A percentile compares a stretch with the other conserved stretches of the same genome.
Conservation (phyloP, 2,329 filamentous ascomycete species). For the Metarhizium anisopliae region DNA sequence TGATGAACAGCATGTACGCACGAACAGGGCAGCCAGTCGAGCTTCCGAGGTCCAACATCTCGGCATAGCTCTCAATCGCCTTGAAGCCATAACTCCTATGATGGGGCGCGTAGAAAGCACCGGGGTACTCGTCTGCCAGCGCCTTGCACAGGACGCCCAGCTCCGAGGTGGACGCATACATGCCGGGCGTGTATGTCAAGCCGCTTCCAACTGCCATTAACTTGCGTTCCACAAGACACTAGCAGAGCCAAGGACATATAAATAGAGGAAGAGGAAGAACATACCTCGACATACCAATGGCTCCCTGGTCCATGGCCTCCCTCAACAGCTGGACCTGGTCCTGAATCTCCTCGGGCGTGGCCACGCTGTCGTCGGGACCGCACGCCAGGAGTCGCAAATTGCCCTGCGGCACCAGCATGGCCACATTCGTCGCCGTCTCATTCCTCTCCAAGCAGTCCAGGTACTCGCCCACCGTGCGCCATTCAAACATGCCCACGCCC, state of each 20-base stretch:
- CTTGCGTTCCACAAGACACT: neutral
- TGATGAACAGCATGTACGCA: conserved; percentile 1
- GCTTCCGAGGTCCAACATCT: conserved; percentile 14
- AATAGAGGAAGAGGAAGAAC: neutral
- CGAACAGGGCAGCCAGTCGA: conserved; percentile 15
- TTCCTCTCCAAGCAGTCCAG: conserved; percentile 14
- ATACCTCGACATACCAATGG: conserved; percentile 16
- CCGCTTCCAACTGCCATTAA: conserved; percentile 7
- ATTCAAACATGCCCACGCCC: conserved; percentile 12
- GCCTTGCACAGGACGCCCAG: conserved; percentile 12
- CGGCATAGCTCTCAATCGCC: conserved; percentile 15
- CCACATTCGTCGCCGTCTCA: conserved; percentile 15
- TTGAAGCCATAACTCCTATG: conserved; percentile 16
- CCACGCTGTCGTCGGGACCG: conserved; percentile 13
- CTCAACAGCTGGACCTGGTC: conserved; percentile 12
- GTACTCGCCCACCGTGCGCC: conserved; percentile 15
- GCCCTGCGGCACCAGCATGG: conserved; percentile 15
- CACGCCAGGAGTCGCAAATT: conserved; percentile 15
- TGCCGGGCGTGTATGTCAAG: conserved; percentile 16
- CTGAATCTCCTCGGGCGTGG: conserved; percentile 10
- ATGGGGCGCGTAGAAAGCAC: conserved; percentile 15
- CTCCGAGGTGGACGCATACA: conserved; percentile 17
- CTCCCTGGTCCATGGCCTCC: conserved; percentile 13
- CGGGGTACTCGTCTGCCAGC: conserved; percentile 13
- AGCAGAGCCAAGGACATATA: no score